A percentile compares a stretch with the other conserved stretches of the same genome.
Evolutionary conservation across 495 filamentous ascomycete genomes (phyloP).

Genomic region (Aspergillus nidulans): DNA sequence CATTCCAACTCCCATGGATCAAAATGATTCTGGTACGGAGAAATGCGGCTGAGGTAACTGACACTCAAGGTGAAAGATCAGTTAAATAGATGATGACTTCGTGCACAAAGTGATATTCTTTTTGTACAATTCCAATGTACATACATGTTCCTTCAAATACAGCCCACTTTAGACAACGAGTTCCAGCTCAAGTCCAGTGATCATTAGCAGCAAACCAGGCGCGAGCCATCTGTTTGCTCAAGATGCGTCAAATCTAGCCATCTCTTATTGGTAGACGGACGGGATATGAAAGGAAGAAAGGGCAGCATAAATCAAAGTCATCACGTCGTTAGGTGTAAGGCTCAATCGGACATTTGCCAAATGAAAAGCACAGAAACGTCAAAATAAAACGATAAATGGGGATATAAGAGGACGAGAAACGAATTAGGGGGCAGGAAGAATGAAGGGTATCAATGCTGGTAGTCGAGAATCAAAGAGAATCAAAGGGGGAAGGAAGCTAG

Average conservation of each 20-base stretch:
- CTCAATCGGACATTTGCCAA: neutral
- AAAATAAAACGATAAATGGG: neutral
- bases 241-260: constrained; percentile 10
- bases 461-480: neutral
- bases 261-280: constrained; percentile 1
- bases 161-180: neutral
- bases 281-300: constrained; percentile 12
- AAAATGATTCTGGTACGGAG: too few species aligned
- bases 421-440: constrained; percentile 7
- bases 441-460: neutral
- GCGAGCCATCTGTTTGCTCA: constrained; percentile 9
- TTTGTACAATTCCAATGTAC: neutral
- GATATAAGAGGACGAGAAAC: neutral
- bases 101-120: neutral
- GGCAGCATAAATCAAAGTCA: neutral
- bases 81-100: too few species aligned
- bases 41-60: too few species aligned
- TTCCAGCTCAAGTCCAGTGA: constrained; percentile 13
- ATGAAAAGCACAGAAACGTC: neutral
- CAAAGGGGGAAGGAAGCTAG: constrained; percentile 28
- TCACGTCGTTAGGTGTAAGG: constrained; percentile 15
- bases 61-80: too few species aligned
- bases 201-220: constrained; percentile 14
- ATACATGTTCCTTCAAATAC: constrained; percentile 8
- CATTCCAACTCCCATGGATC: too few species aligned